Base-by-base conservation (phyloP, 2,329 filamentous ascomycete species). In the Teratosphaeria pseudoeucalypti region DNA sequence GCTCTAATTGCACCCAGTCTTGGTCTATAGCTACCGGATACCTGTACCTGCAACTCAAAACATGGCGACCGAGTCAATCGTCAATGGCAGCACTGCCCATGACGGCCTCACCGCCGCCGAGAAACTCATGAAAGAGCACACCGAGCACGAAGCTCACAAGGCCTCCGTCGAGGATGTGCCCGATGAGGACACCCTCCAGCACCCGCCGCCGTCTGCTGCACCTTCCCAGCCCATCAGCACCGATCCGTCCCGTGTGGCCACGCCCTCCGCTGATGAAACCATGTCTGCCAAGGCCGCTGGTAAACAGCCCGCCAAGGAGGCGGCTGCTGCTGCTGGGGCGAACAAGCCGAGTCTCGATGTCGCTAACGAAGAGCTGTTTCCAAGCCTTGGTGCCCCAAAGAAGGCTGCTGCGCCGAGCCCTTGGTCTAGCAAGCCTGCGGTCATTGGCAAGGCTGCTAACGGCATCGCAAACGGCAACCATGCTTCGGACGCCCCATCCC, bases 311-410 rank as follows among this genome's bases (percentile, higher is more conserved):
- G 79, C 79, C 39, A 78, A 82, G 59, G 74, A 79, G 37, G 56
- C 56, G 26, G 26, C 53, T 37, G 53, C 53, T n/a, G 59, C 58
- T 1, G 72, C 70, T 55, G 65, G 14, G 37, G 55, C 63, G 37
- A 68, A 63, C 29, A 68, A 69, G 59, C 66, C 76, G 52, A 68
- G 80, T 57, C 78, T 96, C 62, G 90, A 97, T 74, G 92, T 90
- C 23, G 83, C 89, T 70, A 95, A 90, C 19, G 89, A 95, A 71
- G 92, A 97, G 75, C 79, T 89, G 61, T 99, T 99, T 81, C 94
- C 94, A n/a, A 86, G 92, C 67, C 83, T 99, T 54, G 92, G 92
- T 58, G 81, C 83, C 63, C 79, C 85, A 57, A 92, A 91, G 75
- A 76, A 77, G 64, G 75, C 82, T 63, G 82, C 84, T 65, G 81